Conservation (phyloP, 495 filamentous ascomycete genomes). For the Elasticomyces elasticus region DNA sequence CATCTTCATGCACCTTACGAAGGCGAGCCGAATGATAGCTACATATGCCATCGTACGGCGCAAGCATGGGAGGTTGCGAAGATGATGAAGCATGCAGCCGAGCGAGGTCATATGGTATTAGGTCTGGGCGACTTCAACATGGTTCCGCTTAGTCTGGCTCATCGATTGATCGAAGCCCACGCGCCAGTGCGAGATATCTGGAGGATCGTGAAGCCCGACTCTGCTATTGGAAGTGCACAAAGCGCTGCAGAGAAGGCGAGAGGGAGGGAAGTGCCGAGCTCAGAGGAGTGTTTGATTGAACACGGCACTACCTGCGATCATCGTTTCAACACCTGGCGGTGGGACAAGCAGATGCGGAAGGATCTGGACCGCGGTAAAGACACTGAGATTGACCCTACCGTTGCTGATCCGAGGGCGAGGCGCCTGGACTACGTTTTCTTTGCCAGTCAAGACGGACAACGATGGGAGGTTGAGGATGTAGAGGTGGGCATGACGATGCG, state of each 20-base stretch:
- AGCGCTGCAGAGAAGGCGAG: slow-evolving; percentile 53
- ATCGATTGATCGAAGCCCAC: slow-evolving; percentile 68
- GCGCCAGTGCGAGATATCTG: slow-evolving; percentile 74
- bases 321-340: slow-evolving; percentile 85
- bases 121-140: slow-evolving; percentile 94
- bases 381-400: slow-evolving; percentile 45
- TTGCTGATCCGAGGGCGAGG: slow-evolving; percentile 62
- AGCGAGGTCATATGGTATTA: slow-evolving; percentile 74
- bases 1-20: slow-evolving; percentile 92
- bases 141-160: slow-evolving; percentile 76
- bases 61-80: slow-evolving; percentile 98
- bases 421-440: slow-evolving; percentile 94
- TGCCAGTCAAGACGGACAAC: slow-evolving; percentile 19
- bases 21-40: slow-evolving; percentile 66
- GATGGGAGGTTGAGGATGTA: slow-evolving; percentile 58
- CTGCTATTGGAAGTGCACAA: slow-evolving; percentile 59
- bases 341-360: slow-evolving; percentile 56
- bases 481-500: slow-evolving; percentile 71
- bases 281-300: slow-evolving; percentile 60
- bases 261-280: slow-evolving; percentile 51
- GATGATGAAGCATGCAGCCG: slow-evolving; percentile 72
- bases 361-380: slow-evolving; percentile 50
- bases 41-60: slow-evolving; percentile 78
- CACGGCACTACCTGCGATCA: slow-evolving; percentile 86
- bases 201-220: slow-evolving; percentile 69